Evolutionary conservation across 2,329 filamentous ascomycete genomes (phyloP).

Genomic region (Penicillium vulpinum): DNA sequence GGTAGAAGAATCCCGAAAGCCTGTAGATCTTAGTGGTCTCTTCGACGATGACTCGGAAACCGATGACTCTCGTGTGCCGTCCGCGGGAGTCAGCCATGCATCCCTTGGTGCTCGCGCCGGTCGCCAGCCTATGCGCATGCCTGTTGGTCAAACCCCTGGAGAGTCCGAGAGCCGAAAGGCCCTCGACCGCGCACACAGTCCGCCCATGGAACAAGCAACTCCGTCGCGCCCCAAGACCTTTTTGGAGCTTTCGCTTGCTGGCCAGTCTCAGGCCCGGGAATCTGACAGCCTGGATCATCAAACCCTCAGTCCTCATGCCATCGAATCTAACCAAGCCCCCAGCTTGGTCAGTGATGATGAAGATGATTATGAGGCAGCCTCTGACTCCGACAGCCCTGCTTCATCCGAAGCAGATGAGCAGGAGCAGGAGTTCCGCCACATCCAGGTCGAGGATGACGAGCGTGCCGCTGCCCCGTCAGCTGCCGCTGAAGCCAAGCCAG

Average conservation of each 20-base stretch:
- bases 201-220: conserved; percentile 45
- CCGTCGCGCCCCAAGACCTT: conserved; percentile 34
- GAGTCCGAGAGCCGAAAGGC: conserved; percentile 61
- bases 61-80: conserved; percentile 26
- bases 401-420: conserved; percentile 55
- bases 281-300: conserved; percentile 50
- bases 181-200: conserved; percentile 41
- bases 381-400: conserved; percentile 60
- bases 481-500: conserved; percentile 35
- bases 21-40: conserved; percentile 41
- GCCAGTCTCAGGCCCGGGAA: conserved; percentile 35
- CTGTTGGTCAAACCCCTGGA: conserved; percentile 52
- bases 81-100: conserved; percentile 19
- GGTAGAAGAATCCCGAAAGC: conserved; percentile 57
- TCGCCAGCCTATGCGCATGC: conserved; percentile 58
- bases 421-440: conserved; percentile 49
- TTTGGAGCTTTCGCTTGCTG: conserved; percentile 46
- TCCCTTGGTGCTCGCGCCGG: conserved; percentile 28
- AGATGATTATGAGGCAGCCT: conserved; percentile 70
- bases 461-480: conserved; percentile 38
- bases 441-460: conserved; percentile 50
- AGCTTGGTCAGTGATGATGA: conserved; percentile 75
- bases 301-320: conserved; percentile 68
- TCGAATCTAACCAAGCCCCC: conserved; percentile 73
- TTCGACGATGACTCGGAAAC: conserved; percentile 43